Evolutionary conservation across 805 yeast genomes (phyloP), one percentile per base, ranked within the genome.

Genomic region (Sungouiella blattae): DNA sequence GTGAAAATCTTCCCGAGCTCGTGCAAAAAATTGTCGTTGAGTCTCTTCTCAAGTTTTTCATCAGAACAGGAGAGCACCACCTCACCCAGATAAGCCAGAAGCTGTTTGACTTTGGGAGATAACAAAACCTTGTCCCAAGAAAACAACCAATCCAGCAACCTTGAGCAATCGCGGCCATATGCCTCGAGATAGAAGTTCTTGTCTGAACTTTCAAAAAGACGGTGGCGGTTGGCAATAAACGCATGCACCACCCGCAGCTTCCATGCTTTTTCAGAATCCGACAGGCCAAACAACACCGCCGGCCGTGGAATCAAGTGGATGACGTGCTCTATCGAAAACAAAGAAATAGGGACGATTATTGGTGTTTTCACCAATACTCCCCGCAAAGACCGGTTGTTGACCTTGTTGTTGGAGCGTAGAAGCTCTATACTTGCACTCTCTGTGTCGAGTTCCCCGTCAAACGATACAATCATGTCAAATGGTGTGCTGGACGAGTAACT

Each of bases 341-440:
- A 36, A 1, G 69, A 64, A 2, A 58, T 40, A 3, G 72, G 71
- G 0, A 66, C 53, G 5, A 63, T 35, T 4, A 67, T 53, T 0
- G 71, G 71, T 6, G 59, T 52, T 25, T 55, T 46, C 4, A 42
- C 18, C n/a, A n/a, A n/a, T 13, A 31, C 37, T 16, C 25, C 4
- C 4, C 18, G 29, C 28, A 21, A 5, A 2, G 26, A 11, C 9
- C 23, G 23, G 13, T 35, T 29, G 5, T 39, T 29, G 6, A 33
- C 29, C n/a, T 39, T 32, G n/a, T 31, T 18, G 21, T 33, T 34
- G 11, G 53, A 41, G 24, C 67, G 37, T 12, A 67, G 44, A 31
- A 65, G 44, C 21, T 65, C 68, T 6, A 67, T 47, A 23, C 66
- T 60, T 6, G 72, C 69, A 28, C 57, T 54, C 6, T 53, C 38